Conservation (phyloP, 768 basidiomycete genomes). For the Mrakia hoshinonis region DNA sequence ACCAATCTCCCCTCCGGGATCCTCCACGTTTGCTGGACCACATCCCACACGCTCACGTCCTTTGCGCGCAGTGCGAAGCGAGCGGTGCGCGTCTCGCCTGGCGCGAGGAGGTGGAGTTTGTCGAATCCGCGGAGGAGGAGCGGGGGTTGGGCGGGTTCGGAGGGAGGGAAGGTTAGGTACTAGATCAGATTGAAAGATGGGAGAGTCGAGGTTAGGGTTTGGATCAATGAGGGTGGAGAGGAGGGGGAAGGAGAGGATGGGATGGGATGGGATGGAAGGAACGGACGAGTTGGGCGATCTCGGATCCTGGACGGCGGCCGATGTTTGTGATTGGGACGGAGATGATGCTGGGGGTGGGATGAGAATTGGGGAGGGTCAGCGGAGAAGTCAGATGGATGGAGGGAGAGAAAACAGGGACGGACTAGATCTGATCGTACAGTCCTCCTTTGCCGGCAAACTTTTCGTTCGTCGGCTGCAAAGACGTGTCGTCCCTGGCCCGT, state of each 20-base stretch:
- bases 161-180: constrained; percentile 23
- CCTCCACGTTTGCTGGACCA: constrained; percentile 7
- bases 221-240: background rate
- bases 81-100: background rate
- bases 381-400: background rate
- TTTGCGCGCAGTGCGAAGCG: background rate
- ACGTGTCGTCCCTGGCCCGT: constrained; percentile 26
- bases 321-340: constrained; percentile 40
- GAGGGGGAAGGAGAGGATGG: background rate
- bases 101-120: constrained; percentile 4
- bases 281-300: constrained; percentile 39
- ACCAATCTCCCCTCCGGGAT: background rate
- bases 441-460: constrained; percentile 33
- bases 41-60: constrained; percentile 22
- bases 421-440: constrained; percentile 36
- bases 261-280: background rate
- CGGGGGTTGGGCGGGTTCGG: constrained; percentile 15
- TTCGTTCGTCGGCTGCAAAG: constrained; percentile 40
- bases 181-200: background rate
- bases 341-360: constrained; percentile 31
- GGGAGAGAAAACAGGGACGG: background rate
- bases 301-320: constrained; percentile 38
- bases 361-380: background rate
- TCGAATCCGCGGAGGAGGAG: constrained; percentile 20
- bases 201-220: too few species aligned